These are phyloP conservation scores for Chaetomium strumarium DNA, from an alignment of 2,329 filamentous ascomycete species.

Conservation along the genomic window DNA sequence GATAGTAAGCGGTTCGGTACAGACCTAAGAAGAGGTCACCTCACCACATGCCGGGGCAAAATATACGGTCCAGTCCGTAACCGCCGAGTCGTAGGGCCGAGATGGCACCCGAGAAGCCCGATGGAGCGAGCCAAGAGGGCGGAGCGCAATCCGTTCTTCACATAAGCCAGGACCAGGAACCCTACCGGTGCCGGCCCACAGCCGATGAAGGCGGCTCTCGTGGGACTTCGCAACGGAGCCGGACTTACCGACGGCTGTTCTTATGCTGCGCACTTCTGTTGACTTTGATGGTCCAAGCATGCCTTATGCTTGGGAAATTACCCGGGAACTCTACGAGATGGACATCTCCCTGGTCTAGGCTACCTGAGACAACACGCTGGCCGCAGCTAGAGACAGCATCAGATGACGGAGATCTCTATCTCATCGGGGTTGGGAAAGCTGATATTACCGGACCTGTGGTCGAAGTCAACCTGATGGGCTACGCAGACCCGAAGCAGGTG, in stretches of 20 bases:
- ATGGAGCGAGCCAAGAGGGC: no score
- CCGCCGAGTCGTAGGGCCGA: no score
- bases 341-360: background rate
- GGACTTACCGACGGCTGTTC: background rate
- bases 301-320: background rate
- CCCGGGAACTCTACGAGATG: background rate
- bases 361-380: background rate
- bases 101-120: no score
- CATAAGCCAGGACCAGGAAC: no score
- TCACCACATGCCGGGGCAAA: no score
- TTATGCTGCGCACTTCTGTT: background rate
- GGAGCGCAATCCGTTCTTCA: no score
- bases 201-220: no score
- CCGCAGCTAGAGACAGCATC: background rate
- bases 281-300: background rate
- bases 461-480: slow-evolving; percentile 87
- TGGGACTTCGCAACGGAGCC: background rate
- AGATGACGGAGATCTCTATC: slow-evolving; percentile 36
- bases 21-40: no score
- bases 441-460: slow-evolving; percentile 71
- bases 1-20: no score
- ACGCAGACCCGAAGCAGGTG: slow-evolving; percentile 76
- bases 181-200: background rate
- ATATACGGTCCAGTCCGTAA: no score
- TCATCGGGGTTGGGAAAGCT: slow-evolving; percentile 51